Percentiles rank a stretch among this genome's conserved stretches.
Conservation (phyloP, 495 filamentous ascomycete genomes). For the Venustampulla echinocandica region DNA sequence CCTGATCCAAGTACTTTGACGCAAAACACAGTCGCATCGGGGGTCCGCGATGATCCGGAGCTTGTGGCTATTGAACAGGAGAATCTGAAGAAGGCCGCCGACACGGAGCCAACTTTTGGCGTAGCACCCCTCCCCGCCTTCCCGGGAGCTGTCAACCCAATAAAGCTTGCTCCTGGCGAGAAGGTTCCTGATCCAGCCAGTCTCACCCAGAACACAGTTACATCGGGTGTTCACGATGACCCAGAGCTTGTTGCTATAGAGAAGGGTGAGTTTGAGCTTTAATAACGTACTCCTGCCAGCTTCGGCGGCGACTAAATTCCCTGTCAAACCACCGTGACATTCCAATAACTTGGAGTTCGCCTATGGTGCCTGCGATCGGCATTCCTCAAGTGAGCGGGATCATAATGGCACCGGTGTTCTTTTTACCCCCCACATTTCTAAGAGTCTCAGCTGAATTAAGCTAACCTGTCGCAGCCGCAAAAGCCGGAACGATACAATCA, state of each 20-base stretch:
- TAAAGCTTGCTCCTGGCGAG: slow-evolving; percentile 70
- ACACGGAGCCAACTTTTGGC: slow-evolving; percentile 44
- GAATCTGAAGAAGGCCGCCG: slow-evolving; percentile 22
- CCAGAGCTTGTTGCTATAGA: not conserved
- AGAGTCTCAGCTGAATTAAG: slow-evolving; percentile 78
- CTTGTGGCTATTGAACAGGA: slow-evolving; percentile 15
- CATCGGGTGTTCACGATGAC: slow-evolving; percentile 61
- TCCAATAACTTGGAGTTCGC: slow-evolving; percentile 53
- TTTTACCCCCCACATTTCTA: slow-evolving; percentile 51
- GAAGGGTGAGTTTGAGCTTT: slow-evolving; percentile 62
- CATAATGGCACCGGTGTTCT: slow-evolving; percentile 44
- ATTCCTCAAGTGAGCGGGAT: slow-evolving; percentile 36
- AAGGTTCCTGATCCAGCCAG: slow-evolving; percentile 53
- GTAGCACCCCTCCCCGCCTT: slow-evolving; percentile 75
- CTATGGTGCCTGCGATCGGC: slow-evolving; percentile 36
- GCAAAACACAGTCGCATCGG: slow-evolving; percentile 43
- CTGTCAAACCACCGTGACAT: no score
- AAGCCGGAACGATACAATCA: slow-evolving; percentile 48
- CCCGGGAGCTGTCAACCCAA: slow-evolving; percentile 67
- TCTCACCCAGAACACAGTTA: slow-evolving; percentile 44
- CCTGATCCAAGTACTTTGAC: slow-evolving; percentile 48
- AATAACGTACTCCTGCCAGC: not conserved
- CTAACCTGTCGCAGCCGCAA: slow-evolving; percentile 53
- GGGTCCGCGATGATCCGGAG: slow-evolving; percentile 55
- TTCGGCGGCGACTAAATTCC: not conserved